Evolutionary conservation across 768 basidiomycete species (phyloP).

Genomic region (Kwoniella dejecticola): DNA sequence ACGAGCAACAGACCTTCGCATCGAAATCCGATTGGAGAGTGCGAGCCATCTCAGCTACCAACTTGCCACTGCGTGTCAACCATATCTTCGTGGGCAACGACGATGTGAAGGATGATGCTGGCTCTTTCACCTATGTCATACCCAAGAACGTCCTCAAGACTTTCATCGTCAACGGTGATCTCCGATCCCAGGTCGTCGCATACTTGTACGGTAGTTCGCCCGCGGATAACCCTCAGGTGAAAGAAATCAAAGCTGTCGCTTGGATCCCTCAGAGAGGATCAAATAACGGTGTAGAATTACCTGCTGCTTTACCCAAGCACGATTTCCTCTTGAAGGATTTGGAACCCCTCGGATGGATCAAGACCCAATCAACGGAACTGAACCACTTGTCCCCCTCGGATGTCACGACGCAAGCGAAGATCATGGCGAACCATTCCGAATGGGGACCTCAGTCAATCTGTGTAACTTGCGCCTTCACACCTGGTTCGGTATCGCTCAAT

Average conservation of each 20-base stretch:
- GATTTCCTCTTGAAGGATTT: constrained; percentile 93
- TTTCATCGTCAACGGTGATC: constrained; percentile 88
- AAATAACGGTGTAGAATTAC: constrained; percentile 91
- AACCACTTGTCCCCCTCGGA: constrained; percentile 90
- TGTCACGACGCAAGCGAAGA: constrained; percentile 88
- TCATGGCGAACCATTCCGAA: constrained; percentile 95
- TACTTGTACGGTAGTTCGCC: constrained; percentile 92
- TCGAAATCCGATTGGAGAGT: constrained; percentile 99
- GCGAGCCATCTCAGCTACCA: constrained; percentile 94
- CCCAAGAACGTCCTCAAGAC: constrained; percentile 95
- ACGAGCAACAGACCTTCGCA: constrained; percentile 98
- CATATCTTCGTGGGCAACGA: constrained; percentile 99
- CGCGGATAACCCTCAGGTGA: constrained; percentile 94
- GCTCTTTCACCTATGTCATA: constrained; percentile 89
- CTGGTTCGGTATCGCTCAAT: constrained; percentile 93
- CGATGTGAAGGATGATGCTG: constrained; percentile 96
- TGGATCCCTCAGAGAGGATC: constrained; percentile 97
- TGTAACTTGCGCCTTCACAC: constrained; percentile 92
- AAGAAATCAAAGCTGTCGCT: constrained; percentile 94
- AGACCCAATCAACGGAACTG: constrained; percentile 86
- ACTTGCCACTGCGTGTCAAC: constrained; percentile 90
- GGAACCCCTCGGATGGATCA: constrained; percentile 93
- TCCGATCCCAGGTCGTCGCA: constrained; percentile 93
- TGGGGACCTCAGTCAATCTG: constrained; percentile 94
- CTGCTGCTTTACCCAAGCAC: constrained; percentile 84